Conservation (phyloP, 345 rosid genomes). For the Citrus trifoliata region DNA sequence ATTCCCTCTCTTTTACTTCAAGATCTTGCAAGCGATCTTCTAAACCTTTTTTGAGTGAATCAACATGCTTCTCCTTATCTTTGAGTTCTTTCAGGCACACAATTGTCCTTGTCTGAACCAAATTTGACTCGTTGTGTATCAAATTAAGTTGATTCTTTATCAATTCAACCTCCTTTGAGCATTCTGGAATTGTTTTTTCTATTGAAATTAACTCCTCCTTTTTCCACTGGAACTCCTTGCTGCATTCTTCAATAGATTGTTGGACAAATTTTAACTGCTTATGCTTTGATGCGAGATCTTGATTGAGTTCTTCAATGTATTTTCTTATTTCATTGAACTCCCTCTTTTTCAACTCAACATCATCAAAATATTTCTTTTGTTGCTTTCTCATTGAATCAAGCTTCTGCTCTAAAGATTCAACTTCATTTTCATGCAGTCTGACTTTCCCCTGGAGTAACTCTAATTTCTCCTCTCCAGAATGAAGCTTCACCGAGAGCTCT, state of each 20-base stretch:
- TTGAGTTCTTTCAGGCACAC: slow-evolving; percentile 18
- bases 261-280: slow-evolving; percentile 19
- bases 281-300: background rate
- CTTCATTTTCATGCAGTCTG: background rate
- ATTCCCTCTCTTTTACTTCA: slow-evolving; percentile 18
- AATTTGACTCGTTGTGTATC: slow-evolving; percentile 8
- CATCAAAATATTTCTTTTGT: slow-evolving; percentile 1
- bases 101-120: slow-evolving; percentile 8
- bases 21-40: slow-evolving; percentile 11
- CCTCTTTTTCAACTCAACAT: slow-evolving; percentile 14
- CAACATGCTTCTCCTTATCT: slow-evolving; percentile 22
- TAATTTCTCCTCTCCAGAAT: slow-evolving; percentile 17
- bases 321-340: background rate
- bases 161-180: slow-evolving; percentile 9
- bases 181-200: slow-evolving; percentile 15
- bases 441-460: background rate
- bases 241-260: slow-evolving; percentile 17
- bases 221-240: slow-evolving; percentile 12
- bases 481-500: slow-evolving; percentile 17
- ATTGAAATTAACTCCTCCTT: slow-evolving; percentile 16
- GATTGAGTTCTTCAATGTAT: background rate
- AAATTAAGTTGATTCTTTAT: slow-evolving; percentile 21
- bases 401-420: slow-evolving; percentile 17
- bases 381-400: slow-evolving; percentile 13
- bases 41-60: background rate